A percentile compares a stretch with the other conserved stretches of the same genome.
Evolutionary conservation across 2,329 filamentous ascomycete genomes (phyloP).

Genomic region (Nothomitra cinnamomea): DNA sequence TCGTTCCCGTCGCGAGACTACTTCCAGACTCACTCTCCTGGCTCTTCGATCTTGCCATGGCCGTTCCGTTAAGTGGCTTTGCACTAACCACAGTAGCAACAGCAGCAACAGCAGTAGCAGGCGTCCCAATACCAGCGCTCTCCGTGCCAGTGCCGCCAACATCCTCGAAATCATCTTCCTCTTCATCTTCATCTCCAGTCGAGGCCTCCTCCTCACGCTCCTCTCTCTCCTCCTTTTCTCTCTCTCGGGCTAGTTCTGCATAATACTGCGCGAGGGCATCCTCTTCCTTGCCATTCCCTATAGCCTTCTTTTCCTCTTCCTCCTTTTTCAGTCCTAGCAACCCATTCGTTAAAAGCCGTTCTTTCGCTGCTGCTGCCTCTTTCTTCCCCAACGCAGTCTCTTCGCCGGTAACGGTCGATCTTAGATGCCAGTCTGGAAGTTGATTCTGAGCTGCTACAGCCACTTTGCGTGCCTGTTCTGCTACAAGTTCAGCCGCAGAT

Average conservation of each 20-base stretch:
- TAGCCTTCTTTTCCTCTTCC: conserved; percentile 32
- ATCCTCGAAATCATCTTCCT: conserved; percentile 32
- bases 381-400: conserved; percentile 30
- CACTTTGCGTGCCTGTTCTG: conserved; percentile 47
- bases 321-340: conserved; percentile 24
- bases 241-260: conserved; percentile 42
- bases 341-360: conserved; percentile 17
- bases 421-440: conserved; percentile 53
- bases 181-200: conserved; percentile 30
- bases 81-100: neutral
- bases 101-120: conserved; percentile 9
- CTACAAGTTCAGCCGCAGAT: conserved; percentile 47
- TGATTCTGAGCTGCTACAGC: conserved; percentile 51
- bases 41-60: neutral
- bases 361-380: conserved; percentile 23
- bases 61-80: neutral
- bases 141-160: conserved; percentile 24
- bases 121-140: conserved; percentile 16
- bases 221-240: conserved; percentile 27
- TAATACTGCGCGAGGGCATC: conserved; percentile 45
- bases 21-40: conserved; percentile 3
- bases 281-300: conserved; percentile 25
- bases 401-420: conserved; percentile 49
- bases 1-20: conserved; percentile 9
- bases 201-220: conserved; percentile 35